A percentile compares a stretch with the other conserved stretches of the same genome.
These are phyloP conservation scores for Boletus tylopilopsis DNA, from an alignment of 768 basidiomycete species.

Conservation along the genomic window DNA sequence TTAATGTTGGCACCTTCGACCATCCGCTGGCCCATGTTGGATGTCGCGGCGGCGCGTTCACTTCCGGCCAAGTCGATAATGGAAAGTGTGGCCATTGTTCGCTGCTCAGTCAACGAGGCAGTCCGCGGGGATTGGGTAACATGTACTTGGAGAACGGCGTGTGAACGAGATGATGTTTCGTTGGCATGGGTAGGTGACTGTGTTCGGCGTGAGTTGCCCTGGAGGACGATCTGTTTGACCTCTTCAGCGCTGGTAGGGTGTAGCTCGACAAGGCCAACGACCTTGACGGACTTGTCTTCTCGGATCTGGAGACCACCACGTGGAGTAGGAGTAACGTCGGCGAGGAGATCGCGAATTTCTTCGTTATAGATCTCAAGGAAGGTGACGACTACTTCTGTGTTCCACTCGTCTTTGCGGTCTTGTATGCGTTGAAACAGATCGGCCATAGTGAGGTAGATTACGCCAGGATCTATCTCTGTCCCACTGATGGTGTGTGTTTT, in stretches of 20 bases:
- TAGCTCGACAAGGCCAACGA: slow-evolving; percentile 80
- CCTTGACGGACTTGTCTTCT: slow-evolving; percentile 91
- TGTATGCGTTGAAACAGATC: slow-evolving; percentile 94
- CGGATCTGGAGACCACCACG: slow-evolving; percentile 90
- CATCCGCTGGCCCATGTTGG: slow-evolving; percentile 97
- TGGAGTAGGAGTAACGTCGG: slow-evolving; percentile 60
- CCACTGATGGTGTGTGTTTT: slow-evolving; percentile 99
- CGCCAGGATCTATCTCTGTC: slow-evolving; percentile 79
- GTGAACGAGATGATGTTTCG: slow-evolving; percentile 93
- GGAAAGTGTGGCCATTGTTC: slow-evolving; percentile 86
- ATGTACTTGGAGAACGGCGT: slow-evolving; percentile 96
- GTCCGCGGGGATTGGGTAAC: slow-evolving; percentile 85
- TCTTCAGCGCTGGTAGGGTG: slow-evolving; percentile 82
- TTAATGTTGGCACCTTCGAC: slow-evolving; percentile 99
- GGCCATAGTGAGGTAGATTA: slow-evolving; percentile 96
- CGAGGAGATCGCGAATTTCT: slow-evolving; percentile 92
- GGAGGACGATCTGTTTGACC: slow-evolving; percentile 89
- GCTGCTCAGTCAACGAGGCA: slow-evolving; percentile 75
- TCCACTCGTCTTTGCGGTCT: slow-evolving; percentile 81
- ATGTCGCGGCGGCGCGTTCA: slow-evolving; percentile 93
- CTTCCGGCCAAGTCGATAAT: slow-evolving; percentile 99
- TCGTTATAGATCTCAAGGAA: slow-evolving; percentile 99
- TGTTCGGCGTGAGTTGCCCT: slow-evolving; percentile 84
- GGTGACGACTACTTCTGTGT: slow-evolving; percentile 84
- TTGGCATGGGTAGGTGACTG: slow-evolving; percentile 97